Base-by-base conservation (phyloP, 1,139 yeast species). In the Sugiyamaella grinbergsii region DNA sequence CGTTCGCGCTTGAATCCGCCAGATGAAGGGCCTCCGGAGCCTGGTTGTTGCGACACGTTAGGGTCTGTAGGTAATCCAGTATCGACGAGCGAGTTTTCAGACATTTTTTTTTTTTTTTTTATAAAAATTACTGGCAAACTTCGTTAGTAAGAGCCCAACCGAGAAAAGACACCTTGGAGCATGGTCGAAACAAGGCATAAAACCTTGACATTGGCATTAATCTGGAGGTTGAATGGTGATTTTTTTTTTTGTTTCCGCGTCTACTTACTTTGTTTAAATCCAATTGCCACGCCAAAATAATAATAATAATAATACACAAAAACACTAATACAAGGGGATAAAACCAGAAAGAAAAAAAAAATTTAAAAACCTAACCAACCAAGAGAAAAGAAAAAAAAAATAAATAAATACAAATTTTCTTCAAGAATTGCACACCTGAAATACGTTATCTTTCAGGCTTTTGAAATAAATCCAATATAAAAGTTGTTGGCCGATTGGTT, bases 1-100 rank as follows among this genome's bases (percentile, higher is more conserved):
- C 61, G 58, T 47, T 58, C 61, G 33, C 62, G 57, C 41, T 61
- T 58, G 33, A 57, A 42, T 23, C 49, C 53, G n/a, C 45, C 51
- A 13, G 42, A 26, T 10, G 26, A 42, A 6, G 44, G 40, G 20
- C 41, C 49, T 4, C 42, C 50, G 3, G 45, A 23, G 28, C 42
- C 43, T 23, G 29, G 45, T 32, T 47, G 47, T 26, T 49, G 53
- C 22, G 54, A 47, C 24, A 51, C 47, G 41, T 38, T 40, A n/a
- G 49, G 51, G 29, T 43, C 54, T 34, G 53, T 33, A 8, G 54
- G 48, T 32, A 52, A 41, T 31, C 52, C 54, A 22, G 59, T 43
- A 46, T 56, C 57, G 36, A 51, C 54, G 18, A 51, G 47, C 31
- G 47, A 45, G 26, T 54, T 52, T 49, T 52, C 51, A 42, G 57